These are phyloP conservation scores for Bromus sterilis DNA, from an alignment of 176 grass and related monocot genomes.

Conservation along the genomic window DNA sequence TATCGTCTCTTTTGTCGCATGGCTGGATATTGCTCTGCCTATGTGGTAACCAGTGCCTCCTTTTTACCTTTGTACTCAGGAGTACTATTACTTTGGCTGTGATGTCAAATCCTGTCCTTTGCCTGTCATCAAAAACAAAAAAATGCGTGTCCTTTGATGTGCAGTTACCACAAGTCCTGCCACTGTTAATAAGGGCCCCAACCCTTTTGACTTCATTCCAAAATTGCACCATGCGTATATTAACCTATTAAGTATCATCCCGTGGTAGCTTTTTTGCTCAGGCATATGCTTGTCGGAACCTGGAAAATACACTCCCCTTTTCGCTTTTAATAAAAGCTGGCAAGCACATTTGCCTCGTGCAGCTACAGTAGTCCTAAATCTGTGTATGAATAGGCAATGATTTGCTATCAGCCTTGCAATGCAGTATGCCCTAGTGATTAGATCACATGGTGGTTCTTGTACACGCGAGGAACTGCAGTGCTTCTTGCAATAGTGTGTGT, in stretches of 20 bases:
- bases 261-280: slow-evolving; percentile 6
- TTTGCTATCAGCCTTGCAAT: background rate
- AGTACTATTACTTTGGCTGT: background rate
- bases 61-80: background rate
- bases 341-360: background rate
- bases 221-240: slow-evolving; percentile 1
- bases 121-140: background rate
- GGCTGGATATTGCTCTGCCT: background rate
- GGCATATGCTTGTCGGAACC: background rate
- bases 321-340: background rate
- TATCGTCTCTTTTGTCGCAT: slow-evolving; percentile 5
- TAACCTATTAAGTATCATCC: slow-evolving; percentile 14
- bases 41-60: background rate
- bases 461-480: background rate
- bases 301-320: background rate
- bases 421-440: slow-evolving; percentile 8
- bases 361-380: background rate
- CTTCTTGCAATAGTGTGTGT: background rate
- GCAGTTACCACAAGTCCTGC: slow-evolving; percentile 18
- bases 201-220: slow-evolving; percentile 33
- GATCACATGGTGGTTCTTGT: background rate
- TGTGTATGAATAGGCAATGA: background rate
- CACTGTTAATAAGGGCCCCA: slow-evolving; percentile 31
- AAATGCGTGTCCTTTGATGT: slow-evolving; percentile 21
- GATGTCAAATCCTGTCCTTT: slow-evolving; percentile 36